phyloP scores from a whole-genome alignment of 2,329 filamentous ascomycete species.

The Pseudogymnoascus sp. region DNA sequence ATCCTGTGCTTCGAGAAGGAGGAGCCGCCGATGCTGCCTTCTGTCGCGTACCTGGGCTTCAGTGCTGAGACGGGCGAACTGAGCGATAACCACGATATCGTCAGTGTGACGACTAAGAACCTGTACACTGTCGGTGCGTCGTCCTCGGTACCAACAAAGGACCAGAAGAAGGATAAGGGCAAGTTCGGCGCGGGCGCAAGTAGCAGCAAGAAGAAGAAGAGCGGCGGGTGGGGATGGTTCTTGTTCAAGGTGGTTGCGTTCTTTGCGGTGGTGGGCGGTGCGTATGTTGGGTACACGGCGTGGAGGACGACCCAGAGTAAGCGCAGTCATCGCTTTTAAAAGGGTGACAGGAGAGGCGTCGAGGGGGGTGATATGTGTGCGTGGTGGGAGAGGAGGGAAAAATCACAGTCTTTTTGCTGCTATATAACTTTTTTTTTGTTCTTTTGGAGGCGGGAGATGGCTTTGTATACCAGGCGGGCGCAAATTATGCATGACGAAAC shows the following conservation, averaged over 20 bases:
- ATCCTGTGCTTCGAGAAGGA: conserved; percentile 75
- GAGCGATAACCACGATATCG: conserved; percentile 95
- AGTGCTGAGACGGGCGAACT: conserved; percentile 91
- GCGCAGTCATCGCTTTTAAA: conserved; percentile 27
- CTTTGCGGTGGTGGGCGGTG: conserved; percentile 59
- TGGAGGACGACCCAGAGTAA: conserved; percentile 53
- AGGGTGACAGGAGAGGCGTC: not conserved
- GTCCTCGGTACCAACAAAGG: conserved; percentile 13
- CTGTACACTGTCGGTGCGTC: conserved; percentile 51
- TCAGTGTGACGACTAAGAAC: conserved; percentile 78
- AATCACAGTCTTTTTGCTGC: not conserved
- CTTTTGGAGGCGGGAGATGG: not conserved
- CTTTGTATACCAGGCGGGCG: conserved; percentile 1
- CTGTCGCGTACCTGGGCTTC: conserved; percentile 67
- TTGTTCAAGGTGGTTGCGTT: conserved; percentile 79
- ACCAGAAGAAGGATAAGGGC: conserved; percentile 16
- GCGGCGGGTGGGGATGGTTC: conserved; percentile 55
- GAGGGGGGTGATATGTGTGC: not conserved
- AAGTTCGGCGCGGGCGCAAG: conserved; percentile 11
- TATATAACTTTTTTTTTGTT: not conserved
- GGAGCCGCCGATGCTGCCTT: conserved; percentile 66
- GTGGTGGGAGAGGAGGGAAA: not conserved
- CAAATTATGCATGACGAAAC: not conserved
- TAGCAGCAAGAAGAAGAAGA: conserved; percentile 15
- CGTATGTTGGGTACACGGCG: conserved; percentile 76